Evolutionary conservation across 2,329 filamentous ascomycete genomes (phyloP), one percentile per base, ranked within the genome.

Genomic region (Colletotrichum sp.): DNA sequence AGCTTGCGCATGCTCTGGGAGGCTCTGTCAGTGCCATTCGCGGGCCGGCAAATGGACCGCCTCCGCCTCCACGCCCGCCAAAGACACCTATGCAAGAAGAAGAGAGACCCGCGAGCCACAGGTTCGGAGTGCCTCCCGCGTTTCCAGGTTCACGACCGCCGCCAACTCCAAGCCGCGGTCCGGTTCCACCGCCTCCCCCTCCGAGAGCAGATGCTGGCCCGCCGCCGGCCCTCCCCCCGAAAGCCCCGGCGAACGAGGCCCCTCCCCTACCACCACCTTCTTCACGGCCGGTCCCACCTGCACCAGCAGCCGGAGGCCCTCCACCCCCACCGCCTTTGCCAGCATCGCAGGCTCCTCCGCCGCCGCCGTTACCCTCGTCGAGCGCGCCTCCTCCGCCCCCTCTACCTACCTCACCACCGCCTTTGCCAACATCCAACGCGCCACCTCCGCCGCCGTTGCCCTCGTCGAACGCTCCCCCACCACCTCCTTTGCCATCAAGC

Each of bases 121-220:
- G 89, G 79, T 96, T 95, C 81, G 92, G 91, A 39, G 95, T 98
- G 8, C 95, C 96, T 71, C 96, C 96, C 8, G 92, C 95, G 4
- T 98, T 98, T 81, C 82, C 90, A 65, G 94, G 94, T 5, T 70
- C 62, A 92, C 93, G 80, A 86, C 91, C 95, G 52, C 95, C 95
- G n/a, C 93, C 94, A 66, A 93, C 95, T 28, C 94, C 95, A 49
- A 92, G 90, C 82, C 92, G 95, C 78, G 92, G 91, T 34, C 88
- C 93, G 49, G 92, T 93, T 21, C 95, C 95, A 77, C 95, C 95
- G 36, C 94, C 94, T 12, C 94, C 92, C 5, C 91, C 93, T 18
- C 88, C 88, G 39, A 83, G 82, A 49, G 79, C 77, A 39, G 77
- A 72, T 36, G 82, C 83, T 18, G 74, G 82, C 74, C 80, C 83